Conservation (phyloP, 192 early-diverging fungal species). For the Gonapodya prolifera region DNA sequence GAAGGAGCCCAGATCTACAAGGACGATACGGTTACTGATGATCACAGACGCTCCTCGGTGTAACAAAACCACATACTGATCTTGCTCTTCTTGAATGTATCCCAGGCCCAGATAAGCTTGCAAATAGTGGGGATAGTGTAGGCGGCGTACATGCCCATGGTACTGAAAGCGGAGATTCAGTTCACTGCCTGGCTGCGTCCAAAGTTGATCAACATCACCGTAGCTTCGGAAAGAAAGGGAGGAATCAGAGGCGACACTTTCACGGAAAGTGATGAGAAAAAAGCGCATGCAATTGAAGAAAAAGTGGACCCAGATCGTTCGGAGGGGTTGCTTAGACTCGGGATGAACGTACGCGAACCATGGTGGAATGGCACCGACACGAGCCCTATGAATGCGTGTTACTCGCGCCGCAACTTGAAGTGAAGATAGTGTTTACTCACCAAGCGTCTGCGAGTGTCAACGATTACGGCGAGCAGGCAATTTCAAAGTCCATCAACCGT, state of each 20-base stretch:
- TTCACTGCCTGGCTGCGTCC: not conserved
- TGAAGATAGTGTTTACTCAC: slow-evolving; percentile 10
- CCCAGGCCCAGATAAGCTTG: not conserved
- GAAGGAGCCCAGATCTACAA: no score
- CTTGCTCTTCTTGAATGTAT: not conserved
- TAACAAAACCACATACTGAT: not conserved
- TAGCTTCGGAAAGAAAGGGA: no score
- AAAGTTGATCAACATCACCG: no score
- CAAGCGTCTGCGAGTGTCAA: not conserved
- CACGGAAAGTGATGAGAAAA: not conserved
- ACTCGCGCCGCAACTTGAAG: no score
- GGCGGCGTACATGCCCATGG: not conserved
- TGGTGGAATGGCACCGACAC: slow-evolving; percentile 31
- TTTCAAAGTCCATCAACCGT: not conserved
- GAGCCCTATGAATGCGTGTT: no score
- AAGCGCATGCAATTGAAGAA: not conserved
- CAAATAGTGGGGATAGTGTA: not conserved
- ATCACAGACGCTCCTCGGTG: no score
- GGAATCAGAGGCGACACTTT: not conserved
- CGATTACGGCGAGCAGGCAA: not conserved
- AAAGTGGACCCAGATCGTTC: slow-evolving; percentile 22
- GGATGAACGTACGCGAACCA: slow-evolving; percentile 18
- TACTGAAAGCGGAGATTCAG: not conserved
- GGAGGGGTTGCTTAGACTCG: slow-evolving; percentile 23
- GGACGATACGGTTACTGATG: no score